Conservation (phyloP, 2,329 filamentous ascomycete species). For the Ampelomyces quisqualis region DNA sequence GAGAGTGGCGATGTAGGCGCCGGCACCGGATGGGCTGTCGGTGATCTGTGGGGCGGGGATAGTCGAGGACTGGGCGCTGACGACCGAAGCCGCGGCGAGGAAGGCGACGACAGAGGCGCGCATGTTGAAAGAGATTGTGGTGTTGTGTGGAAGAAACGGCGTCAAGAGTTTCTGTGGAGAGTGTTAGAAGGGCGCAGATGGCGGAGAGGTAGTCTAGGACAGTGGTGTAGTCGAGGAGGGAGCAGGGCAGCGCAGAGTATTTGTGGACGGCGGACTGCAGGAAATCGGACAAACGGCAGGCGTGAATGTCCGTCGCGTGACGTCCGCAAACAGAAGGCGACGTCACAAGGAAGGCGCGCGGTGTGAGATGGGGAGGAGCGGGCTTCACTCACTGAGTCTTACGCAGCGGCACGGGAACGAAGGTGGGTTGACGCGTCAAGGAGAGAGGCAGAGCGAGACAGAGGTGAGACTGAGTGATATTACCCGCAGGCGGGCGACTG, state of each 20-base stretch:
- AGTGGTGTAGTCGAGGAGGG: no score
- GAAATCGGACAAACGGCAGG: neutral
- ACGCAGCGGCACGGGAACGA: slow-evolving; percentile 1
- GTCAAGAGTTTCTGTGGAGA: slow-evolving; percentile 4
- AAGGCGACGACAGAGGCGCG: slow-evolving; percentile 31
- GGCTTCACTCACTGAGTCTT: slow-evolving; percentile 1
- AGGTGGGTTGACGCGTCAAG: neutral
- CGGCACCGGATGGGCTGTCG: slow-evolving; percentile 44
- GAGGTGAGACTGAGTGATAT: neutral
- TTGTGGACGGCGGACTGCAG: neutral
- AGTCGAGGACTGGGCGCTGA: slow-evolving; percentile 32
- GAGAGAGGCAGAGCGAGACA: neutral
- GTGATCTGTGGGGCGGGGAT: slow-evolving; percentile 37
- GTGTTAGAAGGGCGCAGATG: slow-evolving; percentile 15
- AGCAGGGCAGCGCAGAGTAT: neutral
- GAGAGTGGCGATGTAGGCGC: slow-evolving; percentile 45
- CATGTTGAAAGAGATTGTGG: slow-evolving; percentile 31
- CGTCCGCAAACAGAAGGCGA: slow-evolving; percentile 2
- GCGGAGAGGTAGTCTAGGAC: no score
- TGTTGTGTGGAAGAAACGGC: slow-evolving; percentile 10
- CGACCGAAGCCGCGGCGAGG: slow-evolving; percentile 32
- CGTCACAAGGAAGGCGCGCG: slow-evolving; percentile 1
- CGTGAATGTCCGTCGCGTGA: neutral
- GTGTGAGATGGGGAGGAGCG: neutral
- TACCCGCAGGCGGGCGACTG: slow-evolving; percentile 9